Base-by-base conservation (phyloP, 768 basidiomycete genomes). In the Russula ochroleuca region DNA sequence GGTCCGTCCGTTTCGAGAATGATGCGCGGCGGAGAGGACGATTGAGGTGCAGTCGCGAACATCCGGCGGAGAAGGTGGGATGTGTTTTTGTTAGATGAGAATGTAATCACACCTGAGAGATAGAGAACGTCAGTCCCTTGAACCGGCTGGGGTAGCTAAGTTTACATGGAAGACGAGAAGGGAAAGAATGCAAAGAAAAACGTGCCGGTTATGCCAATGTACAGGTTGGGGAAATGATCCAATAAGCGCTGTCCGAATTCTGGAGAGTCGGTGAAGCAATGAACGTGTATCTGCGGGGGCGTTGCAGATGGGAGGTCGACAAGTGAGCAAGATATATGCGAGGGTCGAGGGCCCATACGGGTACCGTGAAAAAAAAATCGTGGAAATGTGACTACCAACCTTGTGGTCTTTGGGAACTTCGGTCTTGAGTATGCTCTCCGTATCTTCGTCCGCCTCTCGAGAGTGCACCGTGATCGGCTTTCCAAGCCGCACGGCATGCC, bases 381-480 rank as follows among this genome's bases (percentile, higher is more conserved):
- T 5, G 8, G 19, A 6, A 40, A 15, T 21, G 43, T 9, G 5
- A 51, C 33, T 28, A 10, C 38, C 5, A 0, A 88, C 90, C 69
- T 78, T 83, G 71, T 90, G 85, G 47, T 88, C 83, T 48, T 75
- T 78, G 0, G 92, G 92, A 0, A 93, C 86, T 19, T 86, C 79
- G n/a, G 79, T 81, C 68, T 87, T 92, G 62, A 95, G 68, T 54
- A 94, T 90, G 3, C 80, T 74, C 68, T 90, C 88, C 0, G 89
- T 90, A 69, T 94, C 92, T 5, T 81, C 85, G 59, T 94, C 90
- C 0, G 92, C 92, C 70, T 93, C 90, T 4, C 92, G 81, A 0
- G 92, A 92, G 69, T 94, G 92, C 50, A 94, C 91, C 1, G 90
- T 92, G 33, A 94, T 76, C 0, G 92, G 85, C 70, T 94, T 94